A percentile compares a stretch with the other conserved stretches of the same genome.
Evolutionary conservation across 2,329 filamentous ascomycete species (phyloP).

Genomic region (Pseudogymnoascus sp.): DNA sequence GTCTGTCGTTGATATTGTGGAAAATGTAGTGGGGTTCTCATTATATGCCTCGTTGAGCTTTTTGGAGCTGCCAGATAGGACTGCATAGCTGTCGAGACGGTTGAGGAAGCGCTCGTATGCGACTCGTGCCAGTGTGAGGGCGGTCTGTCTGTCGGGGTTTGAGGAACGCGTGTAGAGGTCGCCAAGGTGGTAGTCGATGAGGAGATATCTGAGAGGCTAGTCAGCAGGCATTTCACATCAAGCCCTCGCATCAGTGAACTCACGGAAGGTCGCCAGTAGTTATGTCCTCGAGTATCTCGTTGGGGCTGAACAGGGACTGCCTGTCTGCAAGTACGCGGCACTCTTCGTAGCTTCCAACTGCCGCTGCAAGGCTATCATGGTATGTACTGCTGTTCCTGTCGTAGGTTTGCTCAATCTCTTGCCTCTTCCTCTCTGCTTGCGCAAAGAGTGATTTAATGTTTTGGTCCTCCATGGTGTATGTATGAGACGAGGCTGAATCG

Average conservation of each 20-base stretch:
- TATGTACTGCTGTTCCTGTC: constrained; percentile 60
- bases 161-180: constrained; percentile 68
- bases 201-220: constrained; percentile 53
- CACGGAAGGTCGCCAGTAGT: constrained; percentile 76
- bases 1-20: constrained; percentile 57
- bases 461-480: constrained; percentile 38
- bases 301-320: constrained; percentile 79
- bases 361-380: constrained; percentile 57
- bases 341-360: constrained; percentile 65
- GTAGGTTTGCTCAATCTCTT: constrained; percentile 53
- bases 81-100: constrained; percentile 68
- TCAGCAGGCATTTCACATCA: neutral
- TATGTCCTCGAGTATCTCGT: constrained; percentile 83
- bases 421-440: constrained; percentile 47
- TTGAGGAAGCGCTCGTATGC: constrained; percentile 74
- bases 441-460: constrained; percentile 46
- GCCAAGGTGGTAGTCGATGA: constrained; percentile 69
- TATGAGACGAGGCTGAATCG: constrained; percentile 18
- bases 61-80: constrained; percentile 58
- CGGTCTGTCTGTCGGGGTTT: constrained; percentile 51
- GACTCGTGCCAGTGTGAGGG: constrained; percentile 56
- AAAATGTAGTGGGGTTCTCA: constrained; percentile 66
- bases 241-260: constrained; percentile 14
- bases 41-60: constrained; percentile 66
- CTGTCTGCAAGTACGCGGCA: constrained; percentile 62